Conservation (phyloP, 768 basidiomycete genomes). For the Collybia sp. region DNA sequence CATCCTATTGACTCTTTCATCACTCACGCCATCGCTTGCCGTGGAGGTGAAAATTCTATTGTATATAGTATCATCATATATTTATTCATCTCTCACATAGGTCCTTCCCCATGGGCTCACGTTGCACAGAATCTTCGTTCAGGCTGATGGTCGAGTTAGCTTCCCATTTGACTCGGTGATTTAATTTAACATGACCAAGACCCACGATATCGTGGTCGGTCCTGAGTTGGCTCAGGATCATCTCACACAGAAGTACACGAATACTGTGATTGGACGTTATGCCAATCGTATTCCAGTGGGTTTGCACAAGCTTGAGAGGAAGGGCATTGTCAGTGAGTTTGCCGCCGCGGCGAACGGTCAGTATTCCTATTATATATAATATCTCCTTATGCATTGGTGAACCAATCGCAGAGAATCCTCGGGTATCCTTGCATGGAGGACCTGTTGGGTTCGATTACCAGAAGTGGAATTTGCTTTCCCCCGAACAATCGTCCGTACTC, state of each 20-base stretch:
- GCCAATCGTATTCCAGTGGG: constrained; percentile 70
- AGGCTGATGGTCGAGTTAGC: constrained; percentile 58
- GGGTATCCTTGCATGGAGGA: constrained; percentile 73
- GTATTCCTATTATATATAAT: constrained; percentile 3
- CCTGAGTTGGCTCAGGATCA: constrained; percentile 62
- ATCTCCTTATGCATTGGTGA: neutral
- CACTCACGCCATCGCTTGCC: constrained; percentile 52
- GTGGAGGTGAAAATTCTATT: constrained; percentile 43
- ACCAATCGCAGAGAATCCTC: constrained; percentile 31
- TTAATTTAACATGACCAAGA: constrained; percentile 29
- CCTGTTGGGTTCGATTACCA: constrained; percentile 57
- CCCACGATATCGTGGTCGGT: constrained; percentile 73
- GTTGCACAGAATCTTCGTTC: constrained; percentile 62
- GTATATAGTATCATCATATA: neutral
- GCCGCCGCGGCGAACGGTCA: constrained; percentile 38
- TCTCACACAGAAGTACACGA: constrained; percentile 59
- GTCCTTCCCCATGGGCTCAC: constrained; percentile 66
- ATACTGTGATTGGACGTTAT: constrained; percentile 70
- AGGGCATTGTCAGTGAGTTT: constrained; percentile 45
- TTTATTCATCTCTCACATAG: constrained; percentile 23
- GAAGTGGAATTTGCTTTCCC: constrained; percentile 44
- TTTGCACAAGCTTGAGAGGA: constrained; percentile 44
- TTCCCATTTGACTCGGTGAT: neutral
- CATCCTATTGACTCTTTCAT: constrained; percentile 48
- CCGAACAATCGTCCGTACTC: constrained; percentile 36